These are phyloP conservation scores for Candida dubliniensis DNA, from an alignment of 1,139 yeast species.

Conservation along the genomic window DNA sequence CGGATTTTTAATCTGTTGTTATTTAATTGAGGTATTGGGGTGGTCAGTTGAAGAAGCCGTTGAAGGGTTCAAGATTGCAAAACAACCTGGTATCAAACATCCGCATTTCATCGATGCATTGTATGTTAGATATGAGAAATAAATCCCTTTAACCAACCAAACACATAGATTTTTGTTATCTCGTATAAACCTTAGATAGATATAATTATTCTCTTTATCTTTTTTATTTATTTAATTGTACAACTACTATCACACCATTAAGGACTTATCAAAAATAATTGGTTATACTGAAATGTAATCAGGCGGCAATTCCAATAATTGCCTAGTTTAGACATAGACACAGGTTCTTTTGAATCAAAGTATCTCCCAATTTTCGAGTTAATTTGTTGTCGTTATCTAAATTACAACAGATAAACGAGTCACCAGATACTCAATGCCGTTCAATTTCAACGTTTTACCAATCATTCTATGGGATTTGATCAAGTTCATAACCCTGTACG, in stretches of 20 bases:
- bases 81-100: constrained; percentile 75
- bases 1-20: constrained; percentile 72
- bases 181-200: not conserved
- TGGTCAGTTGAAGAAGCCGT: constrained; percentile 67
- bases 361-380: too few relatives aligned
- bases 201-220: not conserved
- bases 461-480: too few relatives aligned
- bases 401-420: too few relatives aligned
- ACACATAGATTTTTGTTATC: not conserved
- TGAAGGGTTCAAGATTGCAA: constrained; percentile 55
- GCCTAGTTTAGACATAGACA: too few relatives aligned
- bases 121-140: constrained; percentile 58
- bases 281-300: too few relatives aligned
- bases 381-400: too few relatives aligned
- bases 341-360: too few relatives aligned
- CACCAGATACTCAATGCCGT: too few relatives aligned
- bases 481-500: too few relatives aligned
- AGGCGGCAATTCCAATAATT: too few relatives aligned
- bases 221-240: not conserved
- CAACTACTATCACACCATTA: not conserved
- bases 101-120: constrained; percentile 76
- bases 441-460: too few relatives aligned
- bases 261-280: too few relatives aligned
- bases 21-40: constrained; percentile 58
- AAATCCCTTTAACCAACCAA: not conserved